These are phyloP conservation scores for Endocarpon pusillum DNA, from an alignment of 495 filamentous ascomycete genomes.

Conservation along the genomic window DNA sequence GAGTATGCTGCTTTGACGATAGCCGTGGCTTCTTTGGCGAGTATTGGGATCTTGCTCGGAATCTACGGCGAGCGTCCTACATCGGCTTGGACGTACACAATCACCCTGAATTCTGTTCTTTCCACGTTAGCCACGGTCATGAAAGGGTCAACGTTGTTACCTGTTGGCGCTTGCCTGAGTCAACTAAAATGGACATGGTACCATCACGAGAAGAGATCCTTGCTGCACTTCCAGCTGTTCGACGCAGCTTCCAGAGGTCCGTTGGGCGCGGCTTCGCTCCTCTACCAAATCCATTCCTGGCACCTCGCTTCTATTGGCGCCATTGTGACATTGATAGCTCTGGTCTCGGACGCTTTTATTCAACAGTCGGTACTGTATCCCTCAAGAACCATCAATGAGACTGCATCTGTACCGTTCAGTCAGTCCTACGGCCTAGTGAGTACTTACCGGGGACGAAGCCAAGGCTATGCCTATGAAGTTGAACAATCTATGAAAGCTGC, in stretches of 20 bases:
- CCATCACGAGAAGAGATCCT: slow-evolving; percentile 6
- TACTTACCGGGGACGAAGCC: too few relatives aligned
- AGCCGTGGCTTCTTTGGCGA: slow-evolving; percentile 1
- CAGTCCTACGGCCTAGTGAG: neutral
- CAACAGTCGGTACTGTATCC: slow-evolving; percentile 18
- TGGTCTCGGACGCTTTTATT: slow-evolving; percentile 20
- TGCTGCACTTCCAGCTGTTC: slow-evolving; percentile 16
- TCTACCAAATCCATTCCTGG: slow-evolving; percentile 4
- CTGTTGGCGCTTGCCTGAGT: slow-evolving; percentile 13
- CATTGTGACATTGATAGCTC: slow-evolving; percentile 9
- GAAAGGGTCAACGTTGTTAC: slow-evolving; percentile 15
- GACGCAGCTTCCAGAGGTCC: slow-evolving; percentile 24
- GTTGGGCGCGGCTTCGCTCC: slow-evolving; percentile 14
- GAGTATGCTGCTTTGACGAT: slow-evolving; percentile 11
- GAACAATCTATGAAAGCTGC: slow-evolving; percentile 6
- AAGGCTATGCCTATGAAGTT: neutral
- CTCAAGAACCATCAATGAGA: neutral
- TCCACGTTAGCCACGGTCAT: slow-evolving; percentile 17
- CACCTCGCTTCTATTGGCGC: slow-evolving; percentile 15
- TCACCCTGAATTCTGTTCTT: slow-evolving; percentile 20
- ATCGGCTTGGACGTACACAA: slow-evolving; percentile 1
- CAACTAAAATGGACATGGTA: slow-evolving; percentile 25
- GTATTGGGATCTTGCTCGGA: slow-evolving; percentile 1
- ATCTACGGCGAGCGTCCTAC: slow-evolving; percentile 1
- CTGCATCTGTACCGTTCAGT: neutral